A percentile compares a stretch with the other conserved stretches of the same genome.
Evolutionary conservation across 257 asterid genomes (phyloP).

Genomic region (Cinchona pubescens): DNA sequence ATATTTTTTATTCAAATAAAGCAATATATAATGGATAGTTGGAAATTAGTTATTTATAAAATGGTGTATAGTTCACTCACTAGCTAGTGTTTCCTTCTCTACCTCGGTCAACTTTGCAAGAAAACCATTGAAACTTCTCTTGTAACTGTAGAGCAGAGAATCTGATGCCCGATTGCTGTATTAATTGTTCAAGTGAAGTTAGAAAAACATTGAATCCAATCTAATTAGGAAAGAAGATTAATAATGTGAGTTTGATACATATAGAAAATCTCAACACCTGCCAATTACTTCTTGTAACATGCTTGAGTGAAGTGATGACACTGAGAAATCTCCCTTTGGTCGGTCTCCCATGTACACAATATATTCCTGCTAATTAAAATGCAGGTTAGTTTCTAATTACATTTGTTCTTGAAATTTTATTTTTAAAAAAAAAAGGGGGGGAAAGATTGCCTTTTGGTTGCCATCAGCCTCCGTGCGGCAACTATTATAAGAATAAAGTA

Average conservation of each 20-base stretch:
- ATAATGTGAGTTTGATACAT: too few species aligned
- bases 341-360: slow-evolving; percentile 63
- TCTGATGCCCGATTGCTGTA: slow-evolving; percentile 31
- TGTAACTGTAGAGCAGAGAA: slow-evolving; percentile 21
- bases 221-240: too few species aligned
- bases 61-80: slow-evolving; percentile 27
- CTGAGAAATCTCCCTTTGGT: slow-evolving; percentile 36
- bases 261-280: slow-evolving; percentile 22
- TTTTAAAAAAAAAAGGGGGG: not conserved
- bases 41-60: not conserved
- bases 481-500: slow-evolving; percentile 19
- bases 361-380: slow-evolving; percentile 27
- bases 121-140: slow-evolving; percentile 65
- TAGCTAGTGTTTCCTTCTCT: slow-evolving; percentile 41
- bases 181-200: not conserved
- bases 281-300: slow-evolving; percentile 46
- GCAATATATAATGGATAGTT: not conserved
- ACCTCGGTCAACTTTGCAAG: slow-evolving; percentile 49
- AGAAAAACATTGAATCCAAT: not conserved
- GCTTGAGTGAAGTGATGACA: slow-evolving; percentile 40
- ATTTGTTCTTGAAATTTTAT: not conserved
- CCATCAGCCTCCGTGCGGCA: slow-evolving; percentile 26
- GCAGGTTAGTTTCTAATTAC: not conserved
- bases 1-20: not conserved
- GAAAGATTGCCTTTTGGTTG: slow-evolving; percentile 38